A percentile compares a stretch with the other conserved stretches of the same genome.
Evolutionary conservation across 2,329 filamentous ascomycete species (phyloP).

Genomic region (Colletotrichum lentis): DNA sequence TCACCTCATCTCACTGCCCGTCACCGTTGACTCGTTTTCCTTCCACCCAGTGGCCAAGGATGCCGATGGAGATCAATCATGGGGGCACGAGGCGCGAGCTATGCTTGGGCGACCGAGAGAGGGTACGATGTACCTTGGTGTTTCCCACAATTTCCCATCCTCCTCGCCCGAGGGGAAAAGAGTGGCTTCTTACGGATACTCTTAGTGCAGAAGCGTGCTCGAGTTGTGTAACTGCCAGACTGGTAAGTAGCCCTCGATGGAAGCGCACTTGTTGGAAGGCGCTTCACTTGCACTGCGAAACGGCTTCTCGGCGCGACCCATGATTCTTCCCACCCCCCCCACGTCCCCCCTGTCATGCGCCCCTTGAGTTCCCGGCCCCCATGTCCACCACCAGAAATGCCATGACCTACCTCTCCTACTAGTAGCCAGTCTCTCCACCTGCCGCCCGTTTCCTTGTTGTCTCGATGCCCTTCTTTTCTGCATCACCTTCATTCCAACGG

Average conservation of each 20-base stretch:
- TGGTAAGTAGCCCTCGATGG: no score
- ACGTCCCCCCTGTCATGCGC: constrained; percentile 1
- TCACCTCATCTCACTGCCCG: background rate
- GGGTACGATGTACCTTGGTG: background rate
- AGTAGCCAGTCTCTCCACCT: constrained; percentile 34
- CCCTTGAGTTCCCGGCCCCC: constrained; percentile 13
- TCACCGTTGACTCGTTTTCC: constrained; percentile 9
- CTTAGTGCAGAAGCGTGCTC: background rate
- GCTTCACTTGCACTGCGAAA: background rate
- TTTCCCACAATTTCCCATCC: background rate
- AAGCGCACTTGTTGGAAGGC: background rate
- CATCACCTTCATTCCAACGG: constrained; percentile 35
- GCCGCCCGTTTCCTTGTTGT: constrained; percentile 18
- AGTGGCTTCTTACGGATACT: background rate
- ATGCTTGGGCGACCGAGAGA: background rate
- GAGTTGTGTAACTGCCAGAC: background rate
- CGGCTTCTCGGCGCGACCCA: background rate
- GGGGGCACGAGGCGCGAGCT: background rate
- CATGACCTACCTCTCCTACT: constrained; percentile 19
- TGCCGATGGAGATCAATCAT: constrained; percentile 12
- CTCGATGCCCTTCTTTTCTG: constrained; percentile 27
- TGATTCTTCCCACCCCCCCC: background rate
- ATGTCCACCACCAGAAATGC: constrained; percentile 29
- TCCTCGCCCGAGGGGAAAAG: background rate
- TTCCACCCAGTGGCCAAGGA: constrained; percentile 14